These are phyloP conservation scores for Ophiostoma populinum DNA, from an alignment of 2,329 filamentous ascomycete species.

Conservation along the genomic window DNA sequence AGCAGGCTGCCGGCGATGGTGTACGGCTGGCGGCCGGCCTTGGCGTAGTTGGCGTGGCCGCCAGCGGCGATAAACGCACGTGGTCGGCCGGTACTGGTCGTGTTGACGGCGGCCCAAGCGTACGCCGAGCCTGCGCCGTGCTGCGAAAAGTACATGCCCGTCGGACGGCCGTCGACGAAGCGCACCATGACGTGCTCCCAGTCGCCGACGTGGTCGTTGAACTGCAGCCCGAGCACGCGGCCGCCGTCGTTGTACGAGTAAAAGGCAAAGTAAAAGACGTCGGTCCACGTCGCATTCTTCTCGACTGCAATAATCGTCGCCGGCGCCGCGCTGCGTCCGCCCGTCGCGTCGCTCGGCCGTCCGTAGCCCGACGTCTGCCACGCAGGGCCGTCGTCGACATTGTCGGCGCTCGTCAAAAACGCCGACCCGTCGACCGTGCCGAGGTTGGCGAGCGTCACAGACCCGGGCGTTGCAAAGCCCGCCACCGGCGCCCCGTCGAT, in stretches of 20 bases:
- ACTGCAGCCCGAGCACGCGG: constrained; percentile 12
- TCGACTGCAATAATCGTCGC: constrained; percentile 12
- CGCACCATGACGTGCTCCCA: constrained; percentile 15
- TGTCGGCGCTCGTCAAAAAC: constrained; percentile 11
- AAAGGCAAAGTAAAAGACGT: constrained; percentile 13
- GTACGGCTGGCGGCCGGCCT: constrained; percentile 12
- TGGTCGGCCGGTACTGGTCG: constrained; percentile 8
- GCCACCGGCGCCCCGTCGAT: constrained; percentile 4
- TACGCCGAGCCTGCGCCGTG: constrained; percentile 14
- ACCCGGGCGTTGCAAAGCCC: constrained; percentile 6
- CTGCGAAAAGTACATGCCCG: constrained; percentile 13
- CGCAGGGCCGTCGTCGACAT: constrained; percentile 7
- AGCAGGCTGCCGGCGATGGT: constrained; percentile 11
- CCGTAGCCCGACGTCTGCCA: constrained; percentile 12
- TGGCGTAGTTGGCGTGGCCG: constrained; percentile 14
- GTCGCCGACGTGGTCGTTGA: constrained; percentile 14
- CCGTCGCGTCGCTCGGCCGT: constrained; percentile 4
- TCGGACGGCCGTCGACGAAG: constrained; percentile 12
- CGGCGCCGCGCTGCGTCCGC: constrained; percentile 11
- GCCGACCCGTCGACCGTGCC: constrained; percentile 5
- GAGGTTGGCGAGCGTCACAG: constrained; percentile 10
- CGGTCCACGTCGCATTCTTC: constrained; percentile 12
- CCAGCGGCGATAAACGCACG: constrained; percentile 12
- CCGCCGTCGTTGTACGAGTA: constrained; percentile 13
- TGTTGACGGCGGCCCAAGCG: constrained; percentile 10